Evolutionary conservation across 176 grass and related monocot genomes (phyloP).

Genomic region (Zizania latifolia): DNA sequence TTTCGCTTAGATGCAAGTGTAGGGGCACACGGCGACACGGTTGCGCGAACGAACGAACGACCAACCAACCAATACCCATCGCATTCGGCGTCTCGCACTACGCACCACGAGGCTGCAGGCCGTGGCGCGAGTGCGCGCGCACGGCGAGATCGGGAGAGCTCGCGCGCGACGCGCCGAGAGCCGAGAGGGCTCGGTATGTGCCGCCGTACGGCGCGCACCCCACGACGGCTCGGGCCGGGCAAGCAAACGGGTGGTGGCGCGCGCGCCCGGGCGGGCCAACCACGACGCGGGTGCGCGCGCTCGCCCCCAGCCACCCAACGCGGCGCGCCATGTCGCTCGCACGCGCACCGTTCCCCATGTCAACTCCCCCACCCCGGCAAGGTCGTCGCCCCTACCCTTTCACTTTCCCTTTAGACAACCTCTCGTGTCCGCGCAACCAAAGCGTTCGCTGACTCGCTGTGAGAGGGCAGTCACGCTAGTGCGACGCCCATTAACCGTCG

Average conservation of each 20-base stretch:
- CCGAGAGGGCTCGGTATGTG: too few relatives aligned
- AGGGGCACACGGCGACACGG: neutral
- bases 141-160: neutral
- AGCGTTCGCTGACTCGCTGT: too few relatives aligned
- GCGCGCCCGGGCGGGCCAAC: neutral
- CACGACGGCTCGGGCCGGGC: neutral
- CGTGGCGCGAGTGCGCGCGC: too few relatives aligned
- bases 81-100: neutral
- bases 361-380: conserved; percentile 1
- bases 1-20: too few relatives aligned
- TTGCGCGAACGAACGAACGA: too few relatives aligned
- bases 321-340: neutral
- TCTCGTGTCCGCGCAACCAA: neutral
- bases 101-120: neutral
- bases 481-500: neutral
- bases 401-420: neutral
- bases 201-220: neutral
- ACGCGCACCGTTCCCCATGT: conserved; percentile 1
- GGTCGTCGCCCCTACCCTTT: neutral
- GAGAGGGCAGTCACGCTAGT: neutral
- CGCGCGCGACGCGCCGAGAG: too few relatives aligned
- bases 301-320: conserved; percentile 36
- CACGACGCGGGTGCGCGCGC: conserved; percentile 12
- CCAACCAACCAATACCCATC: too few relatives aligned
- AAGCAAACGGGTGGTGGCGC: neutral